phyloP scores from a whole-genome alignment of 2,329 filamentous ascomycete genomes.

The Botrytis hyacinthi region DNA sequence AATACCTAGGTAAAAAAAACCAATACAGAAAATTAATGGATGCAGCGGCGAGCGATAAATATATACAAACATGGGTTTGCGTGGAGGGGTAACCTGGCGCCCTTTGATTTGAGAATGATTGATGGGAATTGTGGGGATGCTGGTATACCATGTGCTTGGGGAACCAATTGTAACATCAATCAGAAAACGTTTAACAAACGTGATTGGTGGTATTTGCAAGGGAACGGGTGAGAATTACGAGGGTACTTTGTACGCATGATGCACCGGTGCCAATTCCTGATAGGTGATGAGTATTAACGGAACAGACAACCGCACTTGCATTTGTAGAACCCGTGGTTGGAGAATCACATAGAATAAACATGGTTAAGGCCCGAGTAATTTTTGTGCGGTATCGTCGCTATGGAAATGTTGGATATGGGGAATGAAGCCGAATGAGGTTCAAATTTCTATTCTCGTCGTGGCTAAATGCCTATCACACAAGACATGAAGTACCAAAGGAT shows the following conservation, averaged over 20 bases:
- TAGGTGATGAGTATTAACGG: conserved; percentile 13
- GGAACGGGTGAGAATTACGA: conserved; percentile 5
- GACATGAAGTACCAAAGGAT: neutral
- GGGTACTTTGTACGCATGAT: conserved; percentile 16
- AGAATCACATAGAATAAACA: neutral
- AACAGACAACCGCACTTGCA: neutral
- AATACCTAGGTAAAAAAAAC: neutral
- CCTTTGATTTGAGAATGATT: conserved; percentile 15
- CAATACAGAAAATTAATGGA: neutral
- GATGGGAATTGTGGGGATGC: conserved; percentile 16
- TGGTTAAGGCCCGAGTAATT: neutral
- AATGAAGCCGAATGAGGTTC: neutral
- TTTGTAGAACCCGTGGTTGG: conserved; percentile 4
- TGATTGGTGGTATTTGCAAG: conserved; percentile 12
- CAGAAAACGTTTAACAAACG: neutral
- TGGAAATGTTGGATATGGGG: neutral
- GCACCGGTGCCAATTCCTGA: neutral
- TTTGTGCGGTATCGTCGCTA: conserved; percentile 4
- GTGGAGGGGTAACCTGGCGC: conserved; percentile 22
- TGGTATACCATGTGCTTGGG: conserved; percentile 13
- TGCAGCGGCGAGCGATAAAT: conserved; percentile 14
- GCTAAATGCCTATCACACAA: conserved; percentile 1
- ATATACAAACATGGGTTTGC: conserved; percentile 5
- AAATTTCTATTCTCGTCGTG: conserved; percentile 8
- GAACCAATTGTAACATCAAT: conserved; percentile 11